Evolutionary conservation across 257 asterid genomes (phyloP).

Genomic region (Solanum sitiens): DNA sequence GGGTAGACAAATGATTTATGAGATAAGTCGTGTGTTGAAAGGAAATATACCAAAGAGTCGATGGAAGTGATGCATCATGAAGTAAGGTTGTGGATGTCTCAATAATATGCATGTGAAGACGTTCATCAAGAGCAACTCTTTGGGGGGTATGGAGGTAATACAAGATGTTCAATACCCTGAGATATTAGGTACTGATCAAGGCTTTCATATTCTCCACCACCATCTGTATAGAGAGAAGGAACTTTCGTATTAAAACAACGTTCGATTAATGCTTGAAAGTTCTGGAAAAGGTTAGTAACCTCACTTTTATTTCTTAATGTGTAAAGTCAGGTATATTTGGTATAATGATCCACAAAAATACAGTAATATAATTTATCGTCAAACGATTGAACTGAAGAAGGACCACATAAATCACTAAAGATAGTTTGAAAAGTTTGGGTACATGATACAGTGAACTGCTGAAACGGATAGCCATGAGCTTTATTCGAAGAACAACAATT

Average conservation of each 20-base stretch:
- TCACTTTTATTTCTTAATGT: neutral
- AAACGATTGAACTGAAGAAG: too few relatives aligned
- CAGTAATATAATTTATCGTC: neutral
- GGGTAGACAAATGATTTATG: neutral
- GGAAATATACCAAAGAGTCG: neutral
- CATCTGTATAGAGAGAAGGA: neutral
- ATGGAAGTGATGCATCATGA: neutral
- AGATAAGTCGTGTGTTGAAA: neutral
- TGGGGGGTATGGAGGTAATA: neutral
- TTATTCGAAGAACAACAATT: neutral
- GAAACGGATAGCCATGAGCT: neutral
- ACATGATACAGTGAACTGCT: neutral
- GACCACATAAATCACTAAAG: neutral
- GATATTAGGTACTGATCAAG: neutral
- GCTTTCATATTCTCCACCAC: neutral
- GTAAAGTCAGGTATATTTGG: neutral
- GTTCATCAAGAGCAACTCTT: neutral
- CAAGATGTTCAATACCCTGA: neutral
- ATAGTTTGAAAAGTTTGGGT: neutral
- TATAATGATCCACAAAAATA: too few relatives aligned
- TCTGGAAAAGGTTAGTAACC: neutral
- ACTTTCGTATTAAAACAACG: too few relatives aligned
- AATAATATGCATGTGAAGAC: neutral
- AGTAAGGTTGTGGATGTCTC: neutral
- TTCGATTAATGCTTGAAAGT: neutral